Evolutionary conservation across 2,329 filamentous ascomycete genomes (phyloP).

Genomic region (Aureobasidium sp.): DNA sequence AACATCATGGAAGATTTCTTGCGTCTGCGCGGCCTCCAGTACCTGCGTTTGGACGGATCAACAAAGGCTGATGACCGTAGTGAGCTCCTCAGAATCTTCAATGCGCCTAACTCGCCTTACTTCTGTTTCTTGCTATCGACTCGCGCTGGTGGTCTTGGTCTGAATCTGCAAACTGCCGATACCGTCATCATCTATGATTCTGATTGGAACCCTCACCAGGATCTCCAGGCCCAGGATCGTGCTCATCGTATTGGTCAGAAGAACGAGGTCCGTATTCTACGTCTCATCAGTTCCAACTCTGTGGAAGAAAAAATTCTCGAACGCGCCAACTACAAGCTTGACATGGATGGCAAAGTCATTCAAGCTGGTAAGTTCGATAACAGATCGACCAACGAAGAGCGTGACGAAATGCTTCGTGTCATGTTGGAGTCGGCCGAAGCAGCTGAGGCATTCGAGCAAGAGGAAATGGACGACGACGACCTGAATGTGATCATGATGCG

Average conservation of each 20-base stretch:
- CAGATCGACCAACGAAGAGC: conserved; percentile 96
- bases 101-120: conserved; percentile 81
- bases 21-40: conserved; percentile 73
- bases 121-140: conserved; percentile 99
- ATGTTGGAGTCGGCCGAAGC: conserved; percentile 75
- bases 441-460: conserved; percentile 68
- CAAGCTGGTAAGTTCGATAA: conserved; percentile 99
- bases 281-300: conserved; percentile 92
- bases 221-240: conserved; percentile 98
- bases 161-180: conserved; percentile 95
- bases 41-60: conserved; percentile 88
- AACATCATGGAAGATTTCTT: conserved; percentile 99
- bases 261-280: conserved; percentile 95
- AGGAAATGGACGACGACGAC: conserved; percentile 98
- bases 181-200: conserved; percentile 99
- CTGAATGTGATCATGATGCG: conserved; percentile 91
- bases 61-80: conserved; percentile 97
- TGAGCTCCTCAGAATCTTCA: conserved; percentile 81
- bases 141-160: conserved; percentile 91
- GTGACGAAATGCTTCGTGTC: conserved; percentile 91
- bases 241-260: conserved; percentile 99
- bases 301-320: conserved; percentile 98
- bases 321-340: conserved; percentile 92
- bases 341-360: conserved; percentile 99
- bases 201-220: conserved; percentile 98